Evolutionary conservation across 257 asterid genomes (phyloP), one percentile per base, ranked within the genome.

Genomic region (Solanum phureja): DNA sequence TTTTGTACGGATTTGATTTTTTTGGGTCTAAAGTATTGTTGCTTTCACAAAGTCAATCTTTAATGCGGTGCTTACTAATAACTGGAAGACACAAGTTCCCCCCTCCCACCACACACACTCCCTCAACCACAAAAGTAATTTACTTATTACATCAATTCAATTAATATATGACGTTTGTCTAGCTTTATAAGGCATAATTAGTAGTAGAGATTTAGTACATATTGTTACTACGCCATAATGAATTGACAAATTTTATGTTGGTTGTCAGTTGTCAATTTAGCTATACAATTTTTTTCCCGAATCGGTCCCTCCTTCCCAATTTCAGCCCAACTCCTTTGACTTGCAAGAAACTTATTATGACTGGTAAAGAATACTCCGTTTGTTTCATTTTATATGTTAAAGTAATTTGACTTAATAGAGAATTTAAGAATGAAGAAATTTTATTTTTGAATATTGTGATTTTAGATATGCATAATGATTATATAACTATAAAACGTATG

Each of bases 1-100:
- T 29, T 79, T 46, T 81, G 85, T 81, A 81, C 85, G 85, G 69
- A 81, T 52, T 81, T 49, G 85, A 81, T 81, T 46, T 16, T 16
- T 8, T 46, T n/a, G 11, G 68, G 35, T 56, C 19, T 31, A 81
- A 81, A 81, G 29, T 81, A 74, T 11, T 35, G 85, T 46, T 46
- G 14, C 68, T 27, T 3, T 81, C 85, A 46, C 42, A 81, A 46
- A 29, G 42, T 81, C 85, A 81, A 81, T 16, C 4, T 81, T 71
- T 81, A 49, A 49, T 46, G 13, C 19, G 29, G 66, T 79, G 85
- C 85, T 79, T 42, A 27, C 7, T 27, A 44, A 10, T 72, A 72
- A 72, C 42, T 72, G 13, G 44, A 34, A 33, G 75, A 72, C 44
- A 79, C 64, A 44, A 24, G 40, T 44, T 1, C 9, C 10, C 9